Evolutionary conservation across 495 filamentous ascomycete genomes (phyloP), one percentile per base, ranked within the genome.

Genomic region (Lepidopterella palustris): DNA sequence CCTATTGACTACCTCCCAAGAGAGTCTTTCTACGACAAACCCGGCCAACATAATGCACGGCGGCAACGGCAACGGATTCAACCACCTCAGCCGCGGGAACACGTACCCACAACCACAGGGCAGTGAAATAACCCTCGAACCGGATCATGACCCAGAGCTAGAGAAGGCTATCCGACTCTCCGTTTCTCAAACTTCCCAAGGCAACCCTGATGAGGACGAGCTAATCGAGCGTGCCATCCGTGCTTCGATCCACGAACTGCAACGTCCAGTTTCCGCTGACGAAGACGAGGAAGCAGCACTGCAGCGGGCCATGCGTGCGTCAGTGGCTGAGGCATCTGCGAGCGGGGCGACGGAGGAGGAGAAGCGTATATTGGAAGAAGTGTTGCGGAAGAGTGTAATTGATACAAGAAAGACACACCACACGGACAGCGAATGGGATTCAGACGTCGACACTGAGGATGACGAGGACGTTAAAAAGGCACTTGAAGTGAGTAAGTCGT

Each of bases 101-200:
- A 35, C 39, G 21, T 59, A 51, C 40, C 59, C 45, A 29, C 57
- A 62, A 11, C 56, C 26, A n/a, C 57, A 51, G 5, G 21, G 23
- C 28, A 5, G 24, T 8, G 45, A 32, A 25, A 45, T 53, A 9
- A 15, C 35, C 4, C 42, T 26, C 21, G 27, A 31, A 21, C 13
- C 55, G 1, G 26, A 58, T 3, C 32, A 31, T 6, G 47, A 53
- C 10, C 18, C 18, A 24, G 24, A 45, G 28, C 81, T 89, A 55
- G 87, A 90, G 62, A 71, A 76, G 20, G 88, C 87, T 1, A 90
- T 92, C 61, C 77, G 77, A 39, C 72, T 74, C 26, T 88, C 88
- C 4, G 84, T 92, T 1, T 72, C 72, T 18, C 79, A 85, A 65
- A 89, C 86, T 5, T 89, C 87, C 13, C 74, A 71, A 0, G 88